phyloP scores from a whole-genome alignment of 23 red algal genomes.

The Agarophyton chilense region DNA sequence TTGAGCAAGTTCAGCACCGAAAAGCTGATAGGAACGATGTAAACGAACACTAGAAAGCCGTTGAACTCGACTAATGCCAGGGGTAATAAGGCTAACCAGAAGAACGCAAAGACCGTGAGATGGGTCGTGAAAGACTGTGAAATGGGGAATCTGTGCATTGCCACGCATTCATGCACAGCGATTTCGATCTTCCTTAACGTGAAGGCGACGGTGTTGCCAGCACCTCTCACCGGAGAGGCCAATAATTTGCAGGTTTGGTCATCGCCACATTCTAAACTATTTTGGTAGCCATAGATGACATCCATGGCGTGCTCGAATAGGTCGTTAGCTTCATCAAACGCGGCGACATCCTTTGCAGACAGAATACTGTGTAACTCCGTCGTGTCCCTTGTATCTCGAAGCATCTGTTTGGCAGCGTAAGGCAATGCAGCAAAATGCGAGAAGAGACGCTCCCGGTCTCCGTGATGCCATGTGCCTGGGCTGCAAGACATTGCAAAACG shows the following conservation, averaged over 20 bases:
- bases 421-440: slow-evolving; percentile 29
- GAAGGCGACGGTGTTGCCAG: background rate
- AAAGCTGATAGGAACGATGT: slow-evolving; percentile 32
- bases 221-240: background rate
- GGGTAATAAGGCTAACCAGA: slow-evolving; percentile 46
- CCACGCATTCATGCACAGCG: slow-evolving; percentile 28
- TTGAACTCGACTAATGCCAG: slow-evolving; percentile 34
- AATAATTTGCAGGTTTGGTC: background rate
- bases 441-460: slow-evolving; percentile 43
- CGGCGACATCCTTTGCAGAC: background rate
- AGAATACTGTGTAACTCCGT: slow-evolving; percentile 16
- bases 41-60: slow-evolving; percentile 42
- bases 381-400: slow-evolving; percentile 34
- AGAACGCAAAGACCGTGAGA: slow-evolving; percentile 9
- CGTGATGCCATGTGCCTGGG: slow-evolving; percentile 24
- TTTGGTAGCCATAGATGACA: slow-evolving; percentile 32
- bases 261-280: slow-evolving; percentile 9
- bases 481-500: background rate
- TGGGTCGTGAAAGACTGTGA: slow-evolving; percentile 40
- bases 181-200: slow-evolving; percentile 18
- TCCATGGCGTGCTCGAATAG: slow-evolving; percentile 18
- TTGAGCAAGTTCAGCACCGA: slow-evolving; percentile 44
- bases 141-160: slow-evolving; percentile 48
- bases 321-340: slow-evolving; percentile 25
- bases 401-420: slow-evolving; percentile 13